These are phyloP conservation scores for Termitomyces sp. DNA, from an alignment of 768 basidiomycete genomes.

Conservation along the genomic window DNA sequence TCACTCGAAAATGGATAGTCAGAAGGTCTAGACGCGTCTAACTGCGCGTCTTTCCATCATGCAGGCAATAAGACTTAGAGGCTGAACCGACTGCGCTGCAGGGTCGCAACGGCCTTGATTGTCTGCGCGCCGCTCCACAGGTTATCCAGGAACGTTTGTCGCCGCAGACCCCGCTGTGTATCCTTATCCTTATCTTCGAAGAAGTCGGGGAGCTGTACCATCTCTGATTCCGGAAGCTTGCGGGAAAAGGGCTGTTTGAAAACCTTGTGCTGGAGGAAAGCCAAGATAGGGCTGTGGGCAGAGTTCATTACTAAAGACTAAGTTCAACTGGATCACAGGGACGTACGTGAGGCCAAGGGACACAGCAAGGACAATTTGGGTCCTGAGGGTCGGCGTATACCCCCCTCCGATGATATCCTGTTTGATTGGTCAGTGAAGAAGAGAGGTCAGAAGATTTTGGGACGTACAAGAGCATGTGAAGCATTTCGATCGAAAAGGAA, in stretches of 20 bases:
- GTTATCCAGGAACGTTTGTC: conserved; percentile 17
- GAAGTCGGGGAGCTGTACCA: conserved; percentile 5
- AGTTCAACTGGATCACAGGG: background rate
- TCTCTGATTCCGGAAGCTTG: conserved; percentile 11
- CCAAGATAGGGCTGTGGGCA: conserved; percentile 41
- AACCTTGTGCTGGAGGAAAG: conserved; percentile 45
- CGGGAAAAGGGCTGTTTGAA: conserved; percentile 49
- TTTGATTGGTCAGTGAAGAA: background rate
- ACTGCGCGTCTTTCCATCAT: background rate
- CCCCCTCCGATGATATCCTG: conserved; percentile 44
- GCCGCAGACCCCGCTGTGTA: conserved; percentile 9
- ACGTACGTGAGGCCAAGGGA: conserved; percentile 57
- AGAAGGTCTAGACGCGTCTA: background rate
- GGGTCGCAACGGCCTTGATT: conserved; percentile 11
- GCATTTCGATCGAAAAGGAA: conserved; percentile 59
- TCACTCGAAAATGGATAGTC: background rate
- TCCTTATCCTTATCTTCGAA: background rate
- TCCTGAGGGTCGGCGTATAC: conserved; percentile 46
- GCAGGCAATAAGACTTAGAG: conserved; percentile 11
- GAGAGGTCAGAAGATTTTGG: background rate
- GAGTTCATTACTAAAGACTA: background rate
- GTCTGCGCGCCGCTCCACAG: conserved; percentile 21
- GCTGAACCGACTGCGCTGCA: conserved; percentile 21
- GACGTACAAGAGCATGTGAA: conserved; percentile 48
- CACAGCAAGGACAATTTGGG: conserved; percentile 44